Evolutionary conservation across 768 basidiomycete genomes (phyloP).

Genomic region (Rhizopogon vesiculosus): DNA sequence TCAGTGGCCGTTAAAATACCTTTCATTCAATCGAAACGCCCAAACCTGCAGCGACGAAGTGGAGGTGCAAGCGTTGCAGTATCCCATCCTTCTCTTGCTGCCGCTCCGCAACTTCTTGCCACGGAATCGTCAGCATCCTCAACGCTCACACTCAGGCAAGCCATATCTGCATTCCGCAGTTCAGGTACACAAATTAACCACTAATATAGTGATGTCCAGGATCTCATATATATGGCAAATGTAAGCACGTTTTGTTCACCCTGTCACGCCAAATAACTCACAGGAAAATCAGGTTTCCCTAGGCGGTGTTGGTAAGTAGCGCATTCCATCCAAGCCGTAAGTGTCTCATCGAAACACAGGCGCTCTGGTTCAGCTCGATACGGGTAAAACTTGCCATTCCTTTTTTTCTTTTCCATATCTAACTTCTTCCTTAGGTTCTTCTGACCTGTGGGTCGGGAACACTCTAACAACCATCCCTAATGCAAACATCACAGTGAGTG

Average conservation of each 20-base stretch:
- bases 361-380: slow-evolving; percentile 68
- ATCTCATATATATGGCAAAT: slow-evolving; percentile 76
- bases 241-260: slow-evolving; percentile 36
- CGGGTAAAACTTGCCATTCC: slow-evolving; percentile 39
- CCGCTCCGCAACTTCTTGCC: slow-evolving; percentile 20
- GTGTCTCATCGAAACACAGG: slow-evolving; percentile 30
- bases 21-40: slow-evolving; percentile 39
- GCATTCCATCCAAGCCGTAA: neutral
- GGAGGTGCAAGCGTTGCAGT: slow-evolving; percentile 19
- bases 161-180: neutral
- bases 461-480: slow-evolving; percentile 43
- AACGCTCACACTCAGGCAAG: slow-evolving; percentile 19
- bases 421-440: slow-evolving; percentile 15
- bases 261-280: neutral
- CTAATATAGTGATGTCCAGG: slow-evolving; percentile 56
- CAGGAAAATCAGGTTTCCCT: slow-evolving; percentile 51
- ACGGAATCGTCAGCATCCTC: slow-evolving; percentile 6
- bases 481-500: slow-evolving; percentile 42
- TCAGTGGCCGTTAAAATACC: slow-evolving; percentile 44
- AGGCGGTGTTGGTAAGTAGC: slow-evolving; percentile 51
- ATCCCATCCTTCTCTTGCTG: slow-evolving; percentile 3
- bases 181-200: slow-evolving; percentile 10
- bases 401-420: too few species aligned
- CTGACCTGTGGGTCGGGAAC: slow-evolving; percentile 71
- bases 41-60: slow-evolving; percentile 32